These are phyloP conservation scores for Penstemon barbatus DNA, from an alignment of 257 asterid species.

Conservation along the genomic window DNA sequence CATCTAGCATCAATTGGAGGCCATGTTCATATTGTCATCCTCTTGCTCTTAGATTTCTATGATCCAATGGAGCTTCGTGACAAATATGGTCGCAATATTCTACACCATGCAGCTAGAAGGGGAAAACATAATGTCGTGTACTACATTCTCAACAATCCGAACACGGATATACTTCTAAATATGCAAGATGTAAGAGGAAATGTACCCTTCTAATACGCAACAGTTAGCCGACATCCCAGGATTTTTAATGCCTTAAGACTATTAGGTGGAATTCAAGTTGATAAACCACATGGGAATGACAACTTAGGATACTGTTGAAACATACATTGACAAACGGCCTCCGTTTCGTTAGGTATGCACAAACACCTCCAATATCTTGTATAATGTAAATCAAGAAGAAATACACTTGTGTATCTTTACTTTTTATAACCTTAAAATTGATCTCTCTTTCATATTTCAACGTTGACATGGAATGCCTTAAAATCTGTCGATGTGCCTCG, in stretches of 20 bases:
- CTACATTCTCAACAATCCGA: conserved; percentile 27
- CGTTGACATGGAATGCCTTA: no score
- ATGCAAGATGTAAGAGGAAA: conserved; percentile 37
- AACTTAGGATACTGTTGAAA: no score
- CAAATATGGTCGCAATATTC: conserved; percentile 24
- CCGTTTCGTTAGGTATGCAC: no score
- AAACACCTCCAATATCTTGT: no score
- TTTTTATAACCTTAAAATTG: no score
- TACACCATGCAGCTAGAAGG: conserved; percentile 41
- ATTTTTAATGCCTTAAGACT: conserved; percentile 27
- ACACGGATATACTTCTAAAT: conserved; percentile 28
- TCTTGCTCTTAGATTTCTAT: conserved; percentile 32
- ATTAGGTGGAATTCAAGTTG: no score
- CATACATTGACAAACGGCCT: no score
- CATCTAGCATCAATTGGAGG: conserved; percentile 32
- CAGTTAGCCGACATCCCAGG: conserved; percentile 26
- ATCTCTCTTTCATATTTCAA: no score
- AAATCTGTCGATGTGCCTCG: no score
- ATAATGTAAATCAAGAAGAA: no score
- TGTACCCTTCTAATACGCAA: conserved; percentile 35
- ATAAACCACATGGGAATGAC: no score
- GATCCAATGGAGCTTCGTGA: conserved; percentile 35
- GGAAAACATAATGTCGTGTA: conserved; percentile 31
- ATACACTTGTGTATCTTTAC: no score
- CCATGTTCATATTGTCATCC: conserved; percentile 1